A percentile compares a stretch with the other conserved stretches of the same genome.
phyloP scores from a whole-genome alignment of 164 flowering plant species.

The Buxus sempervirens region DNA sequence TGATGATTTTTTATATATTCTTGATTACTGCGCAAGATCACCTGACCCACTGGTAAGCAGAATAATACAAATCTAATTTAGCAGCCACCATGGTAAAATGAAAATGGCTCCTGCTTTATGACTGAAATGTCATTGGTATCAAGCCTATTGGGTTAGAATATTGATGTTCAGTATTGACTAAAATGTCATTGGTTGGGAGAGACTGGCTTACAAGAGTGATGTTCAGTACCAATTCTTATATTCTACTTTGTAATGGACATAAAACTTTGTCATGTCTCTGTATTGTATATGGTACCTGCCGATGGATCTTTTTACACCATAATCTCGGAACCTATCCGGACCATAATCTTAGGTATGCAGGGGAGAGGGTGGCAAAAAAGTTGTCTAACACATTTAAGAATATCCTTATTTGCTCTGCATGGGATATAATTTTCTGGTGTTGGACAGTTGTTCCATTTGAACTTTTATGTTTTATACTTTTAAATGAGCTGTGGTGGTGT shows the following conservation, averaged over 20 bases:
- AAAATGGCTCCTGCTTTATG: too few species aligned
- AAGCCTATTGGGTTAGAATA: too few species aligned
- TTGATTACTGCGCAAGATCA: constrained; percentile 57
- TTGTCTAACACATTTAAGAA: not conserved
- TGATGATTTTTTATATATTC: constrained; percentile 49
- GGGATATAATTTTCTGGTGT: too few species aligned
- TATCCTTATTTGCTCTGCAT: too few species aligned
- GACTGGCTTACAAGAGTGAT: too few species aligned
- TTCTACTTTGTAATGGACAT: not conserved
- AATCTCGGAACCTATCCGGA: not conserved
- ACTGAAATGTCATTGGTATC: too few species aligned
- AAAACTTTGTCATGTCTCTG: not conserved
- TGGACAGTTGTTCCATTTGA: too few species aligned
- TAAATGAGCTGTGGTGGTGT: not conserved
- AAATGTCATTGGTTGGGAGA: too few species aligned
- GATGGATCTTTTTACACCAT: not conserved
- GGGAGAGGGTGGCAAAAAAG: not conserved
- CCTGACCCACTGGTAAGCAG: constrained; percentile 75
- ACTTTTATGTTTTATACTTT: not conserved
- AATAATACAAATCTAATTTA: too few species aligned
- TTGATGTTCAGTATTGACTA: too few species aligned
- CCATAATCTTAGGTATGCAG: not conserved
- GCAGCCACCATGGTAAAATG: too few species aligned
- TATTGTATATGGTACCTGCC: not conserved
- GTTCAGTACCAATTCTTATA: too few species aligned